These are phyloP conservation scores for Candida ovalis DNA, from an alignment of 805 yeast species.

Conservation along the genomic window DNA sequence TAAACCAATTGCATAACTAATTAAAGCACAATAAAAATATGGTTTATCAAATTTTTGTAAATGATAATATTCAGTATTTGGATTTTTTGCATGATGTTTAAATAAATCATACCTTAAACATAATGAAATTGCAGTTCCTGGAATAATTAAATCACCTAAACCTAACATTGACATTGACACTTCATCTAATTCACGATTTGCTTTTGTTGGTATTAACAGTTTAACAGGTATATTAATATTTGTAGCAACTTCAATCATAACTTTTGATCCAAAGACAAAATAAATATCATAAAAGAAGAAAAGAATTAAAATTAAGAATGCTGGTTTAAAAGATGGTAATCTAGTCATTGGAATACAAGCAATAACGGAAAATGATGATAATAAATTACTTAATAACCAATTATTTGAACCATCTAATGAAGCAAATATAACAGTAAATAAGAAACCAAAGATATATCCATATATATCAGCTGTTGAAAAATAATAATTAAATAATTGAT, in stretches of 20 bases:
- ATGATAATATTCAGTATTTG: slow-evolving; percentile 37
- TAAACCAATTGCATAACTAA: slow-evolving; percentile 48
- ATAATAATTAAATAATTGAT: slow-evolving; percentile 35
- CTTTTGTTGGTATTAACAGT: slow-evolving; percentile 38
- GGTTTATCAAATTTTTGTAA: slow-evolving; percentile 35
- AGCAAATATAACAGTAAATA: slow-evolving; percentile 9
- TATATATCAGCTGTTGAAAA: slow-evolving; percentile 30
- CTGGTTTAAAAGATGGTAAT: slow-evolving; percentile 43
- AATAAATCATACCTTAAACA: slow-evolving; percentile 53
- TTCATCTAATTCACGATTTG: slow-evolving; percentile 15
- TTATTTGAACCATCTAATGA: slow-evolving; percentile 29
- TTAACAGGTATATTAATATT: slow-evolving; percentile 52
- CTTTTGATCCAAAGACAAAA: slow-evolving; percentile 60
- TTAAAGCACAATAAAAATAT: slow-evolving; percentile 44
- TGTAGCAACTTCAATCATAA: slow-evolving; percentile 63
- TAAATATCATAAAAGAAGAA: slow-evolving; percentile 61
- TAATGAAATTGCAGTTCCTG: slow-evolving; percentile 50
- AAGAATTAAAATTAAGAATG: slow-evolving; percentile 40
- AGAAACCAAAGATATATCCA: slow-evolving; percentile 19
- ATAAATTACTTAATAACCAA: slow-evolving; percentile 45
- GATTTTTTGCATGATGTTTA: slow-evolving; percentile 33
- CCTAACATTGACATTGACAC: slow-evolving; percentile 45
- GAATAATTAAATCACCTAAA: slow-evolving; percentile 62
- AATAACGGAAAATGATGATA: slow-evolving; percentile 41
- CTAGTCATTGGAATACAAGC: slow-evolving; percentile 37